Base-by-base conservation (phyloP, 2,329 filamentous ascomycete genomes). In the Akanthomyces muscarius region DNA sequence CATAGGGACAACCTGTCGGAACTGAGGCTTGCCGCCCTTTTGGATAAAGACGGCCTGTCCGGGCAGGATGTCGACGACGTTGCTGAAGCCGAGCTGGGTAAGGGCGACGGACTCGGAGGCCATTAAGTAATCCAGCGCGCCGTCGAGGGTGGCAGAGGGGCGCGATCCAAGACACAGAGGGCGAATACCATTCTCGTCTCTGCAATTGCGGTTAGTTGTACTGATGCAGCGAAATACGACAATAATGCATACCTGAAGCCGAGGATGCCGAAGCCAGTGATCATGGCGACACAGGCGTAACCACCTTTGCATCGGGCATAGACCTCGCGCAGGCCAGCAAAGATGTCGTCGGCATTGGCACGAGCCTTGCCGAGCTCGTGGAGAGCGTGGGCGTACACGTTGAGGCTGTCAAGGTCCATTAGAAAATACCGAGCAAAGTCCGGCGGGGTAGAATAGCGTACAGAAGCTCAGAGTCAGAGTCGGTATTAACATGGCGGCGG, bases 101-200 rank as follows among this genome's bases (percentile, higher is more conserved):
- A 97, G 79, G 10, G 92, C 92, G 56, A 97, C 87, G 10, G 89
- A 94, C 76, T 97, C 92, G 0, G 92, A 96, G 1, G 92, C 91
- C 80, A 97, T 86, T 84, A 97, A 92, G 78, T 96, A 97, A 75
- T 97, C 92, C 65, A 77, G 88, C 6, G 86, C 87, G 5, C 84
- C 80, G 42, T 84, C 81, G 45, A 86, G 64, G 0, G 82, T 89
- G 16, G 80, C 75, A 1, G 90, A 92, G 1, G 86, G 83, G 61
- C 92, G 85, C 55, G 87, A 90, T 48, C 92, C 92, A 11, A 96
- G 78, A 53, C 90, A 85, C 67, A 97, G 84, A 3, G 92, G 92
- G 14, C 92, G 89, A 71, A 95, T 95, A 59, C 90, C 91, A 69
- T 92, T 72, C 18, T 64, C 70, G 51, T 73, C 72, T 42, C 69